Conservation (phyloP, 352 stramenopile genomes). For the Phytophthora megakarya region DNA sequence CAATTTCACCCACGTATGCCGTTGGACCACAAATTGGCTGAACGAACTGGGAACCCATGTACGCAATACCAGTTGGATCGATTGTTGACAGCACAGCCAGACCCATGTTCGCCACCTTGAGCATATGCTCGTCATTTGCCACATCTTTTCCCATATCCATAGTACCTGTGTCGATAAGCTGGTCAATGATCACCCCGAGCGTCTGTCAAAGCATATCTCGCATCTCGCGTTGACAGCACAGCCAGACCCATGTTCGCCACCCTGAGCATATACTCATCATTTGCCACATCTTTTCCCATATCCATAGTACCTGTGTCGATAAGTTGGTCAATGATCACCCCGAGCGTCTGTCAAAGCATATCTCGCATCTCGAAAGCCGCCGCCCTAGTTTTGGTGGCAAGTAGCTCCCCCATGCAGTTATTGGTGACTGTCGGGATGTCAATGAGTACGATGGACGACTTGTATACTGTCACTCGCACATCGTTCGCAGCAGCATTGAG, state of each 20-base stretch:
- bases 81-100: conserved; percentile 31
- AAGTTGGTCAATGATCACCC: no score
- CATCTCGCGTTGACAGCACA: conserved; percentile 32
- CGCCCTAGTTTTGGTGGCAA: conserved; percentile 8
- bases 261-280: conserved; percentile 33
- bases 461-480: conserved; percentile 16
- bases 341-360: conserved; percentile 18
- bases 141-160: conserved; percentile 1
- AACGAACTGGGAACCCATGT: conserved; percentile 37
- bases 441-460: conserved; percentile 8
- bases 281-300: not conserved
- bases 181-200: not conserved
- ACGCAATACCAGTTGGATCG: conserved; percentile 35
- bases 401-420: conserved; percentile 22
- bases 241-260: conserved; percentile 34
- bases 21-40: conserved; percentile 23
- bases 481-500: conserved; percentile 10
- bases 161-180: not conserved
- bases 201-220: not conserved
- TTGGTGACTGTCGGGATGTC: conserved; percentile 21
- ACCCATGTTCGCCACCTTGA: conserved; percentile 37
- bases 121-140: conserved; percentile 25
- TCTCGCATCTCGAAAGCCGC: conserved; percentile 20
- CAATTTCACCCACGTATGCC: conserved; percentile 14
- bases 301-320: conserved; percentile 1